phyloP scores from a whole-genome alignment of 2,329 filamentous ascomycete genomes.

The Phialophora tarda region DNA sequence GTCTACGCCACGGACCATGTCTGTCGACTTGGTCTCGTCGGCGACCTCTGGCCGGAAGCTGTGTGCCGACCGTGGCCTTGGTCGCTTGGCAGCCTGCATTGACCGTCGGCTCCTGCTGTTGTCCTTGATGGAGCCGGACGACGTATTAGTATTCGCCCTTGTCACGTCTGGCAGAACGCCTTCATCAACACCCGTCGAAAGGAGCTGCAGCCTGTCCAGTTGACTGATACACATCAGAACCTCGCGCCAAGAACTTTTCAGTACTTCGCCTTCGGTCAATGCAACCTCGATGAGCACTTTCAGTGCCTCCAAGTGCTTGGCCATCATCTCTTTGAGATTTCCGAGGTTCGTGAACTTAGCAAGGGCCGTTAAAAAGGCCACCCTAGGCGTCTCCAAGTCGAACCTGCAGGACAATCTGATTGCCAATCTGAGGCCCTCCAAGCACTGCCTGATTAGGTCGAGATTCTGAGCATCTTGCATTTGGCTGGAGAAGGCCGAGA shows the following conservation, averaged over 20 bases:
- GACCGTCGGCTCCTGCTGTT: conserved; percentile 68
- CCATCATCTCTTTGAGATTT: conserved; percentile 91
- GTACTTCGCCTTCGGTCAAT: conserved; percentile 85
- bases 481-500: conserved; percentile 90
- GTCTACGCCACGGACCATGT: conserved; percentile 91
- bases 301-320: conserved; percentile 94
- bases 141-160: conserved; percentile 73
- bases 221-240: conserved; percentile 94
- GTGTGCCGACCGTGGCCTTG: conserved; percentile 54
- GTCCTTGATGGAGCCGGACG: conserved; percentile 55
- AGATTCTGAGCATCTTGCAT: conserved; percentile 93
- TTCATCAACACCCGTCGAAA: conserved; percentile 93
- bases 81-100: conserved; percentile 61
- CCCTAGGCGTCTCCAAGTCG: conserved; percentile 87
- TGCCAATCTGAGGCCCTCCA: conserved; percentile 93
- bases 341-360: conserved; percentile 95
- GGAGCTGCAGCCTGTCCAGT: conserved; percentile 90
- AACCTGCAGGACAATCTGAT: conserved; percentile 94
- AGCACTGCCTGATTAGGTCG: conserved; percentile 87
- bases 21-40: conserved; percentile 87
- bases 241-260: conserved; percentile 93
- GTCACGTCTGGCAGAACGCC: conserved; percentile 90
- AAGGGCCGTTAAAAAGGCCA: conserved; percentile 91
- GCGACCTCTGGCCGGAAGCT: conserved; percentile 79
- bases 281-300: conserved; percentile 91